phyloP scores from a whole-genome alignment of 176 grass and related monocot genomes.

The Ensete glaucum region DNA sequence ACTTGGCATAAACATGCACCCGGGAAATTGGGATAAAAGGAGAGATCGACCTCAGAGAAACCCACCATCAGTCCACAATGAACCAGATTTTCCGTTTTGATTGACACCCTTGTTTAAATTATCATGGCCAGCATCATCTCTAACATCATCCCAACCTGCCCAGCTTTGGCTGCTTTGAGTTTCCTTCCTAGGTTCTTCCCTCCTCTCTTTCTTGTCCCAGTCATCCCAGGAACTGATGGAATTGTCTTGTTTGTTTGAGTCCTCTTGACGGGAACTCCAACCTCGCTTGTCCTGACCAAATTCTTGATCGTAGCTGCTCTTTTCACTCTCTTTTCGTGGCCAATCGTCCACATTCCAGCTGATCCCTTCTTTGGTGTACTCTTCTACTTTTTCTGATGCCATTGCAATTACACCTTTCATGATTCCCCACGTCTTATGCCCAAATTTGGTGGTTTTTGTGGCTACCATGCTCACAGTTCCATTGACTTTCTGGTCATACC shows the following conservation, averaged over 20 bases:
- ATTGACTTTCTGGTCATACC: constrained; percentile 92
- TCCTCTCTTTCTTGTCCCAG: constrained; percentile 66
- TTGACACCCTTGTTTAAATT: constrained; percentile 47
- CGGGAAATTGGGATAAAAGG: neutral
- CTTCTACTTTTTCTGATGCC: constrained; percentile 79
- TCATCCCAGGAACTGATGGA: constrained; percentile 78
- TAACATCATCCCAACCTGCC: constrained; percentile 86
- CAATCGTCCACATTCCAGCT: constrained; percentile 69
- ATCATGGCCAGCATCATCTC: constrained; percentile 62
- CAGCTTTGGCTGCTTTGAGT: constrained; percentile 32
- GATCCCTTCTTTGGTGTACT: constrained; percentile 73
- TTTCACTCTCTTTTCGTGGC: constrained; percentile 38
- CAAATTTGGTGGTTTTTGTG: constrained; percentile 76
- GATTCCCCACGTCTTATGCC: constrained; percentile 79
- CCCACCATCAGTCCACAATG: constrained; percentile 62
- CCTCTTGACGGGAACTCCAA: constrained; percentile 35
- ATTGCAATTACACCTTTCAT: constrained; percentile 89
- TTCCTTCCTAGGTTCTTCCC: constrained; percentile 30
- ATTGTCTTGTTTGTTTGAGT: constrained; percentile 47
- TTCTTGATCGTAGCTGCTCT: constrained; percentile 44
- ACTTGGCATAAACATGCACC: neutral
- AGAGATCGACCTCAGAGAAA: constrained; percentile 44
- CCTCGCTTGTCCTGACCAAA: constrained; percentile 46
- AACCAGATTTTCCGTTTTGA: constrained; percentile 43
- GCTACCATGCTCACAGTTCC: constrained; percentile 79